These are phyloP conservation scores for Lactarius indigo DNA, from an alignment of 768 basidiomycete species.

Conservation along the genomic window DNA sequence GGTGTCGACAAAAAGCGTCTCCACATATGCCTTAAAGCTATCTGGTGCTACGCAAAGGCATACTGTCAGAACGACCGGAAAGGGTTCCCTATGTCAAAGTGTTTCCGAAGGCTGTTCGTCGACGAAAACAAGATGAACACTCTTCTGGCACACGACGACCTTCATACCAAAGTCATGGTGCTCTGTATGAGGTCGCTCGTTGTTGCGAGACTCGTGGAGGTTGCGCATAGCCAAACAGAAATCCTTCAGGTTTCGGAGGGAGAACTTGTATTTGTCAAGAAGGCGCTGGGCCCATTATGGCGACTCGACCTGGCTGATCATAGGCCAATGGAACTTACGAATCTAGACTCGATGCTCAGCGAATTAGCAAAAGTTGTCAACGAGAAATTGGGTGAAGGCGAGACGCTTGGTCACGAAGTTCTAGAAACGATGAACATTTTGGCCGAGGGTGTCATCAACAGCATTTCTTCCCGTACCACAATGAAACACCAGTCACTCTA, in stretches of 20 bases:
- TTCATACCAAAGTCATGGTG: background rate
- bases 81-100: background rate
- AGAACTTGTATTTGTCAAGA: constrained; percentile 2
- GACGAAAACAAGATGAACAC: background rate
- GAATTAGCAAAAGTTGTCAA: background rate
- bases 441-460: background rate
- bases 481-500: background rate
- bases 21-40: background rate
- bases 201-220: background rate
- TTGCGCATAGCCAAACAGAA: background rate
- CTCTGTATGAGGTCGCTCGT: constrained; percentile 2
- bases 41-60: constrained; percentile 1
- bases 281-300: constrained; percentile 2
- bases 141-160: background rate
- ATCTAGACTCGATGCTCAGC: background rate
- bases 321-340: background rate
- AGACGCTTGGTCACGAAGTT: background rate
- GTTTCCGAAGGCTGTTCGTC: background rate
- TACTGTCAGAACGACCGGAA: background rate
- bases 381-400: background rate
- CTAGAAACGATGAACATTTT: constrained; percentile 5
- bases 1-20: background rate
- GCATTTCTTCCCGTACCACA: background rate
- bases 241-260: background rate
- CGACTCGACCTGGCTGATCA: background rate